A percentile compares a stretch with the other conserved stretches of the same genome.
These are phyloP conservation scores for Rhizopus microsporus DNA, from an alignment of 371 early-diverging fungal species.

Conservation along the genomic window DNA sequence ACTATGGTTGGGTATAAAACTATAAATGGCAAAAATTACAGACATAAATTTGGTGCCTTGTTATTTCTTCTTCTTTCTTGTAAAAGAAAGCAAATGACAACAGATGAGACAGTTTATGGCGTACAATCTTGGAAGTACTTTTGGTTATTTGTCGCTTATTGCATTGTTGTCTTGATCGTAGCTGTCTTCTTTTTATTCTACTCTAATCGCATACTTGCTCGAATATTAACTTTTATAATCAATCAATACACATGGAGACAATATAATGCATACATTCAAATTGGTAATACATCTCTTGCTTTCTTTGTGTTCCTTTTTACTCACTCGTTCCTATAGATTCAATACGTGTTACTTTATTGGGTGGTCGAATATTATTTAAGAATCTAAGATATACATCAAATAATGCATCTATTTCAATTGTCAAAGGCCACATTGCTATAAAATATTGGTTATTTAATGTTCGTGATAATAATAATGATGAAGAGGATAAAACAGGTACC, in stretches of 20 bases:
- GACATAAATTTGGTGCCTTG: neutral
- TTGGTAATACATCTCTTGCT: conserved; percentile 55
- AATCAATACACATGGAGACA: conserved; percentile 75
- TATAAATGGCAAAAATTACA: neutral
- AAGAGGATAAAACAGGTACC: conserved; percentile 16
- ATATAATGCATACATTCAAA: conserved; percentile 70
- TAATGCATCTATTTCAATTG: conserved; percentile 72
- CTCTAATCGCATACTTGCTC: conserved; percentile 70
- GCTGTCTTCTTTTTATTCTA: conserved; percentile 81
- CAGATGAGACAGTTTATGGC: conserved; percentile 1
- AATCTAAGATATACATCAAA: conserved; percentile 74
- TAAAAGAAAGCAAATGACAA: neutral
- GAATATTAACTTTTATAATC: conserved; percentile 62
- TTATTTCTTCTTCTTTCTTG: neutral
- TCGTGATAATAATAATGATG: conserved; percentile 40
- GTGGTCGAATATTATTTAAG: conserved; percentile 81
- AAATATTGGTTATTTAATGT: conserved; percentile 77
- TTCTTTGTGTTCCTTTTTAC: neutral
- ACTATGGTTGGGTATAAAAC: too few species aligned
- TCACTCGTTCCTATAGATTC: conserved; percentile 56
- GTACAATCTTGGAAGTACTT: conserved; percentile 40
- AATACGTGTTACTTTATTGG: conserved; percentile 72
- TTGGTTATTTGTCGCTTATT: conserved; percentile 70
- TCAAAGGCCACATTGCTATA: conserved; percentile 80
- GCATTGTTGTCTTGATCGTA: conserved; percentile 68